phyloP scores from a whole-genome alignment of 345 rosid species.

The Arabis hirsuta region DNA sequence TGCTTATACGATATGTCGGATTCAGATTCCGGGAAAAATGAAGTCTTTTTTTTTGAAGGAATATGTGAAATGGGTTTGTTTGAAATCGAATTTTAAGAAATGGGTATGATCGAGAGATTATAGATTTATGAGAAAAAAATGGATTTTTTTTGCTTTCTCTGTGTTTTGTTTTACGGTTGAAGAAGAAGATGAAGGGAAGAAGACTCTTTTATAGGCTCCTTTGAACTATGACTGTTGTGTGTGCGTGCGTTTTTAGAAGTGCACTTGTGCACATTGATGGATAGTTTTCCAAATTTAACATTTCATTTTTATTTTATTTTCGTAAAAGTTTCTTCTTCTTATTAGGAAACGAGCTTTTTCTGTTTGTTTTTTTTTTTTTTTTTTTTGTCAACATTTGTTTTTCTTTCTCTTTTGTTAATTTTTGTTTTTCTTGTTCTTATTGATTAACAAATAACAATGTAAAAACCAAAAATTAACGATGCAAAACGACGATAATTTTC shows the following conservation, averaged over 20 bases:
- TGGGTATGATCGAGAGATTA: conserved; percentile 11
- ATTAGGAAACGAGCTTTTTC: no score
- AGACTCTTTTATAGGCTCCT: conserved; percentile 30
- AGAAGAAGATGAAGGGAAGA: neutral
- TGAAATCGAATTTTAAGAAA: conserved; percentile 20
- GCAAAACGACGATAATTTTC: no score
- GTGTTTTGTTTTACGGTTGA: neutral
- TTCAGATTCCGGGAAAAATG: neutral
- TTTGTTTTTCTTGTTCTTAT: no score
- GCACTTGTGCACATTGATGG: conserved; percentile 32
- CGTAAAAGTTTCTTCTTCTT: neutral
- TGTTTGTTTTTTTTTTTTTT: neutral
- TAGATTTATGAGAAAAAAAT: neutral
- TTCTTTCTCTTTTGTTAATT: no score
- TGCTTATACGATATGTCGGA: conserved; percentile 5
- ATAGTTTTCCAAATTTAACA: conserved; percentile 31
- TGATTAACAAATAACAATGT: no score
- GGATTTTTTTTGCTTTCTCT: neutral
- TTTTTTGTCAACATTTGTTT: neutral
- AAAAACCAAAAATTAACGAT: no score
- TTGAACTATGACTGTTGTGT: conserved; percentile 30
- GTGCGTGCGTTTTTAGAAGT: conserved; percentile 29
- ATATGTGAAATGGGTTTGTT: conserved; percentile 19
- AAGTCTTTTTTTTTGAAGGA: neutral
- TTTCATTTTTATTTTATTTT: neutral